Evolutionary conservation across 106 monocot genomes (phyloP).

Genomic region (Gastrodia elata): DNA sequence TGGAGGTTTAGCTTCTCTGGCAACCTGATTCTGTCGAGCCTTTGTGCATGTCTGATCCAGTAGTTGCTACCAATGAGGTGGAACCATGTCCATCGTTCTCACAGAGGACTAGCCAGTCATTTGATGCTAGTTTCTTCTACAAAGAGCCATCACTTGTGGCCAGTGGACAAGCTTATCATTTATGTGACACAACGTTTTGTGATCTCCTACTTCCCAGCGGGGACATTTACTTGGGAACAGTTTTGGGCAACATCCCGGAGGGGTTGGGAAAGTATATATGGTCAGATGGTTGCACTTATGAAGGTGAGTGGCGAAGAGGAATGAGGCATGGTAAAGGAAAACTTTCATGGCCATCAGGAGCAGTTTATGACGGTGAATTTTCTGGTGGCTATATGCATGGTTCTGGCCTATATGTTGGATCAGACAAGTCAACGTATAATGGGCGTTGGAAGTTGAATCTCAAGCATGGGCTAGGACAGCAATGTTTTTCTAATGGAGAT

Average conservation of each 20-base stretch:
- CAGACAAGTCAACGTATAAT: slow-evolving; percentile 54
- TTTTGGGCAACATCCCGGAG: slow-evolving; percentile 55
- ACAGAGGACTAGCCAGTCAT: slow-evolving; percentile 4
- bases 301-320: slow-evolving; percentile 89
- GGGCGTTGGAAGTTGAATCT: slow-evolving; percentile 88
- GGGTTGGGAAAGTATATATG: slow-evolving; percentile 72
- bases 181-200: slow-evolving; percentile 11
- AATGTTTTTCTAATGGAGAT: slow-evolving; percentile 81
- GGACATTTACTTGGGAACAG: slow-evolving; percentile 57
- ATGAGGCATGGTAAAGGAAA: slow-evolving; percentile 95
- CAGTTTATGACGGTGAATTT: slow-evolving; percentile 82
- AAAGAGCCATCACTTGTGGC: slow-evolving; percentile 1
- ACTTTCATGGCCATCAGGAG: slow-evolving; percentile 66
- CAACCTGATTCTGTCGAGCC: slow-evolving; percentile 3
- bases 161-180: slow-evolving; percentile 6
- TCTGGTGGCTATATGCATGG: slow-evolving; percentile 89
- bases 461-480: slow-evolving; percentile 75
- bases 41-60: slow-evolving; percentile 6
- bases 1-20: background rate
- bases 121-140: slow-evolving; percentile 9
- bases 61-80: background rate
- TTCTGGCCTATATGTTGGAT: slow-evolving; percentile 44
- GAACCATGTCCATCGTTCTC: background rate
- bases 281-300: slow-evolving; percentile 74
- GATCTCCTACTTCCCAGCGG: slow-evolving; percentile 48